phyloP scores from a whole-genome alignment of 1,139 yeast species.

The Candida mesenterica region DNA sequence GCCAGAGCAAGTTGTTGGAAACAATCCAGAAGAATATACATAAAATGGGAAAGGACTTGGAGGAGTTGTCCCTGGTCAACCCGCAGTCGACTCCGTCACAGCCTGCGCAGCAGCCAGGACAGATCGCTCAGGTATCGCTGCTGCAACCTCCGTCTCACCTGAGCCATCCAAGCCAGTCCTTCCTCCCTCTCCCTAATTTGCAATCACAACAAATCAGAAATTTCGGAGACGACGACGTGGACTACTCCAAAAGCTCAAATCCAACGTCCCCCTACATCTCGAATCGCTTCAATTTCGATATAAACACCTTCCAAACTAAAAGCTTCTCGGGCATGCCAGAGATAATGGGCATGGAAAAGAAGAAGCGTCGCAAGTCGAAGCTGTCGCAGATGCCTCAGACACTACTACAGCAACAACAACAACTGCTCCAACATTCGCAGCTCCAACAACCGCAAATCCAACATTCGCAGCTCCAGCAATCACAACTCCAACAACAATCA shows the following conservation, averaged over 20 bases:
- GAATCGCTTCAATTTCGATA: slow-evolving; percentile 17
- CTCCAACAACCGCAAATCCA: slow-evolving; percentile 5
- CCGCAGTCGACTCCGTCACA: slow-evolving; percentile 2
- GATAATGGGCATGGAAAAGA: slow-evolving; percentile 1
- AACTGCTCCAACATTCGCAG: slow-evolving; percentile 5
- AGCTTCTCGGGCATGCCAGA: slow-evolving; percentile 1
- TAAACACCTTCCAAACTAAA: slow-evolving; percentile 5
- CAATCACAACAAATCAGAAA: slow-evolving; percentile 9
- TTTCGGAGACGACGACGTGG: slow-evolving; percentile 9
- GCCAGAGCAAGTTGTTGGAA: slow-evolving; percentile 17
- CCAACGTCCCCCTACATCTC: slow-evolving; percentile 17
- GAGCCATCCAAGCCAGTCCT: slow-evolving; percentile 1
- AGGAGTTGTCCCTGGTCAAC: slow-evolving; percentile 15
- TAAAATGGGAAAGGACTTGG: slow-evolving; percentile 26
- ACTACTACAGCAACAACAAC: slow-evolving; percentile 10
- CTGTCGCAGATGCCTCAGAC: background rate
- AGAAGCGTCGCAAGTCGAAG: background rate
- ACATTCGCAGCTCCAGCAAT: background rate
- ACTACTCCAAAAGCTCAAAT: slow-evolving; percentile 9
- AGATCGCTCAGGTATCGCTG: slow-evolving; percentile 1
- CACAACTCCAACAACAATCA: slow-evolving; percentile 1
- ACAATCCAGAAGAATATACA: slow-evolving; percentile 23
- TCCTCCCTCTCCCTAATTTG: slow-evolving; percentile 1
- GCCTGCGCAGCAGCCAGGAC: background rate
- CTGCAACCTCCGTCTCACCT: slow-evolving; percentile 6